Percentiles rank a stretch among this genome's conserved stretches.
Conservation (phyloP, 768 basidiomycete species). For the Tricholoma matsutake region DNA sequence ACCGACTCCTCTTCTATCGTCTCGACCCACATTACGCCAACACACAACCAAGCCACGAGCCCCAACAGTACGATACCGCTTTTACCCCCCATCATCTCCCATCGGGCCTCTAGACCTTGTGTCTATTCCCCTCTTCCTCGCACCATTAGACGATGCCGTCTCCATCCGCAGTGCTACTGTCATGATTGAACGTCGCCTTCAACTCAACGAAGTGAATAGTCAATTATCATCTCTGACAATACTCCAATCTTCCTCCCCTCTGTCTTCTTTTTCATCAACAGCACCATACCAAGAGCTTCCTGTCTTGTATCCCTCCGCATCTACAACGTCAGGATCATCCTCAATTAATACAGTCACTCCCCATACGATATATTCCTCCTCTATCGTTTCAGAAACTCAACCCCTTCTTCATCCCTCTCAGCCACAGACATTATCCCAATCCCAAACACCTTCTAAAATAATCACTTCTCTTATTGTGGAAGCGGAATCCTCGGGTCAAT, state of each 20-base stretch:
- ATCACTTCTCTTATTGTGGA: constrained; percentile 53
- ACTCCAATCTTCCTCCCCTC: constrained; percentile 23
- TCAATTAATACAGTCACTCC: constrained; percentile 43
- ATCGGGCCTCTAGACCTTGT: constrained; percentile 74
- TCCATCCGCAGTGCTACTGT: constrained; percentile 62
- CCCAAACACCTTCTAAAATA: constrained; percentile 33
- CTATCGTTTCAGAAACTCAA: constrained; percentile 27
- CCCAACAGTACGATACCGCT: constrained; percentile 56
- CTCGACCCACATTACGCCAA: constrained; percentile 36
- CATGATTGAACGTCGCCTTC: constrained; percentile 69
- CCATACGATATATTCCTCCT: constrained; percentile 31
- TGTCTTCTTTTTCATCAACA: constrained; percentile 29
- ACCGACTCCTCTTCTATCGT: constrained; percentile 33
- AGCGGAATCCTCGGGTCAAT: constrained; percentile 56
- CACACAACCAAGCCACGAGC: constrained; percentile 54
- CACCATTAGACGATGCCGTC: constrained; percentile 55
- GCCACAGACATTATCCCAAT: constrained; percentile 17
- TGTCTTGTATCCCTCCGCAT: constrained; percentile 12
- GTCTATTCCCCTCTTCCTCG: constrained; percentile 59
- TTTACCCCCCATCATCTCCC: constrained; percentile 52
- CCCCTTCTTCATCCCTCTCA: constrained; percentile 23
- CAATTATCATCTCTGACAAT: constrained; percentile 20
- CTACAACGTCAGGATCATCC: constrained; percentile 27
- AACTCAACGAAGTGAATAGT: constrained; percentile 41
- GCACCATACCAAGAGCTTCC: constrained; percentile 22